These are phyloP conservation scores for Tolypocladium inflatum DNA, from an alignment of 2,329 filamentous ascomycete genomes.

Conservation along the genomic window DNA sequence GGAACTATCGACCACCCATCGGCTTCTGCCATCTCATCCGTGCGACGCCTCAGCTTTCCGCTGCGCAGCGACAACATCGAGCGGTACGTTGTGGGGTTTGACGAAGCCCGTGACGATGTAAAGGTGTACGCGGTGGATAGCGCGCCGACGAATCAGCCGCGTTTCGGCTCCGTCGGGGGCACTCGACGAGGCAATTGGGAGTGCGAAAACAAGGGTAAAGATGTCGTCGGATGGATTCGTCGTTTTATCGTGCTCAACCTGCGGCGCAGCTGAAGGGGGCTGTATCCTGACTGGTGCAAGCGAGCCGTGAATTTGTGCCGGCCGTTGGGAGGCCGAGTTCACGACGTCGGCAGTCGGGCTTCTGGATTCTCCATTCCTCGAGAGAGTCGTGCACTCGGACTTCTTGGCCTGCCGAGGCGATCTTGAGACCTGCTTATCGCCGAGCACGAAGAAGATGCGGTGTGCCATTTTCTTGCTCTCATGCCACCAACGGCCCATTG, in stretches of 20 bases:
- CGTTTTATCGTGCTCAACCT: no score
- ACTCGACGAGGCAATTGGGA: no score
- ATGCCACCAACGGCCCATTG: no score
- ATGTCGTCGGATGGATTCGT: neutral
- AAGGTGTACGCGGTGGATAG: constrained; percentile 1
- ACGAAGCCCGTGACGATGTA: neutral
- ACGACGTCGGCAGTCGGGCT: neutral
- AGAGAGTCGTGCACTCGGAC: neutral
- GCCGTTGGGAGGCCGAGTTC: no score
- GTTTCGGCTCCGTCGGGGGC: no score
- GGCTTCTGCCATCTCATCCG: no score
- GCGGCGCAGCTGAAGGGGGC: neutral
- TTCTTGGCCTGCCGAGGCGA: neutral
- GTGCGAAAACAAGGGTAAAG: neutral
- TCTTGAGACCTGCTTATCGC: neutral
- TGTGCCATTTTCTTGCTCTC: no score
- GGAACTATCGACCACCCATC: neutral
- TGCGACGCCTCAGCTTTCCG: no score
- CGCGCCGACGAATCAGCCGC: neutral
- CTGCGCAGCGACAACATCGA: no score
- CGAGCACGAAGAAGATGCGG: neutral
- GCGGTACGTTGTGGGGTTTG: no score
- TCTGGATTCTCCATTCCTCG: no score
- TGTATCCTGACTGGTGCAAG: neutral
- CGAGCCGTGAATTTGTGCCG: neutral